A percentile compares a stretch with the other conserved stretches of the same genome.
Evolutionary conservation across 1,139 yeast genomes (phyloP).

Genomic region (Keqinozyma sinolaborantium): DNA sequence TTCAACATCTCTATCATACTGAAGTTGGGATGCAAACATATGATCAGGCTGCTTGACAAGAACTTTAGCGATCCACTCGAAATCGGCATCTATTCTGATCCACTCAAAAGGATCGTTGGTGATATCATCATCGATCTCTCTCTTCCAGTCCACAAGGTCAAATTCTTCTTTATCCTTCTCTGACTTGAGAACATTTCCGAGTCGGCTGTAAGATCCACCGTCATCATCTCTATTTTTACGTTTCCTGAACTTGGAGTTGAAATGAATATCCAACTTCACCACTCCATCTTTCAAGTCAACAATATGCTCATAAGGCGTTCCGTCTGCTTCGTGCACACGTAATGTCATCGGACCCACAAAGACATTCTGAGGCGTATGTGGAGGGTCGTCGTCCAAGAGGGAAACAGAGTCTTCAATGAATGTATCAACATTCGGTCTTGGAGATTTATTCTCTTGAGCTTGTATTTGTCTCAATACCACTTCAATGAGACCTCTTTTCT

Average conservation of each 20-base stretch:
- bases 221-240: conserved; percentile 51
- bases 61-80: conserved; percentile 90
- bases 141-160: conserved; percentile 72
- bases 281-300: conserved; percentile 84
- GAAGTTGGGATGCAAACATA: conserved; percentile 91
- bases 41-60: conserved; percentile 88
- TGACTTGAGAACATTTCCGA: conserved; percentile 74
- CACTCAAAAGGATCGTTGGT: conserved; percentile 92
- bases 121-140: conserved; percentile 60
- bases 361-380: conserved; percentile 40
- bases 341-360: conserved; percentile 96
- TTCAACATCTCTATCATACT: conserved; percentile 93
- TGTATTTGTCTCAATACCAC: conserved; percentile 93
- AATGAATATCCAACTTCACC: conserved; percentile 88
- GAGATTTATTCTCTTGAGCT: conserved; percentile 47
- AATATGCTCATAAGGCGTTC: conserved; percentile 98
- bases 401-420: conserved; percentile 48
- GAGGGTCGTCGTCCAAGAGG: conserved; percentile 37
- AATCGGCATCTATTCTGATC: conserved; percentile 95
- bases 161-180: conserved; percentile 64
- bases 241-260: conserved; percentile 86
- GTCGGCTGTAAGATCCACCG: conserved; percentile 45
- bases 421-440: conserved; percentile 30
- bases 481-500: conserved; percentile 89
- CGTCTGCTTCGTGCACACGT: conserved; percentile 96